phyloP scores from a whole-genome alignment of 108 stramenopile genomes.

The Cyclotella choctawhatcheeana region DNA sequence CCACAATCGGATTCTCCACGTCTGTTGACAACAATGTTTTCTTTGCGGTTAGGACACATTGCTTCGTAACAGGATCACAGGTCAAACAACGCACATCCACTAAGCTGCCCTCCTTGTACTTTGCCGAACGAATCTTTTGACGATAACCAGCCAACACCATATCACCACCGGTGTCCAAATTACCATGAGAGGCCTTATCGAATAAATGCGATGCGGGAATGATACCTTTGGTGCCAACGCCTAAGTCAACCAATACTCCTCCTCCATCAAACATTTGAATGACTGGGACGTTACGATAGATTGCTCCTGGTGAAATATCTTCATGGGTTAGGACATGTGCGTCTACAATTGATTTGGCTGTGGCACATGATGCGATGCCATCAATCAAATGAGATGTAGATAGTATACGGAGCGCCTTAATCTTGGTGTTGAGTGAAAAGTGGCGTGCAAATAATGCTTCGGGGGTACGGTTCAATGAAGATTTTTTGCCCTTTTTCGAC shows the following conservation, averaged over 20 bases:
- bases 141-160: conserved; percentile 61
- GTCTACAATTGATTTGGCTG: conserved; percentile 71
- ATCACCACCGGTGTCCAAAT: conserved; percentile 40
- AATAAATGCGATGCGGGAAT: conserved; percentile 77
- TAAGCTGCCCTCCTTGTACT: conserved; percentile 75
- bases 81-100: conserved; percentile 81
- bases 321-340: conserved; percentile 82
- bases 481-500: conserved; percentile 41
- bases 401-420: conserved; percentile 73
- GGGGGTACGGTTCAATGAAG: conserved; percentile 38
- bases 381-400: conserved; percentile 70
- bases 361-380: conserved; percentile 80
- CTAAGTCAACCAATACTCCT: conserved; percentile 72
- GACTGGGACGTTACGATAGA: conserved; percentile 79
- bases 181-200: conserved; percentile 52
- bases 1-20: conserved; percentile 50
- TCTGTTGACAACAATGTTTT: conserved; percentile 68
- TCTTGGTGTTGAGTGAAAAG: conserved; percentile 68
- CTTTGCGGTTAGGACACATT: conserved; percentile 83
- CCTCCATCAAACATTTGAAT: conserved; percentile 62
- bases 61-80: conserved; percentile 59
- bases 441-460: conserved; percentile 75
- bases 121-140: conserved; percentile 64
- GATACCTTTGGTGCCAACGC: conserved; percentile 69
- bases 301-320: conserved; percentile 69